Evolutionary conservation across 1,284 basidiomycete species (phyloP).

Genomic region (Apiotrichum porosum): DNA sequence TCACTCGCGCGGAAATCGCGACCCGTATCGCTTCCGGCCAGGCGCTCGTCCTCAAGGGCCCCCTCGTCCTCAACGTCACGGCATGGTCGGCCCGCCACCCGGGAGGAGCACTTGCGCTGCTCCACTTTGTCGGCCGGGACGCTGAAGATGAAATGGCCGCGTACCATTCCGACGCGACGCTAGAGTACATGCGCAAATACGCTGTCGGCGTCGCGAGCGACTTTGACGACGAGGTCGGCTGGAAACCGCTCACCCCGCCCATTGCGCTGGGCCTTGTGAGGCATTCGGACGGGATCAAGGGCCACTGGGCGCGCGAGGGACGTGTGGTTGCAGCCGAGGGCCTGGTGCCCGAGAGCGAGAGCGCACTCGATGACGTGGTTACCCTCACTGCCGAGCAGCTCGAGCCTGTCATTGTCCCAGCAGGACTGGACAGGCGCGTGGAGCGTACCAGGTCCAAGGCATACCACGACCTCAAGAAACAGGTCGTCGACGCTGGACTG

Average conservation of each 20-base stretch:
- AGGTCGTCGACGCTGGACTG: constrained; percentile 72
- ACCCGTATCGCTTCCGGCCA: constrained; percentile 66
- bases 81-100: constrained; percentile 83
- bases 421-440: constrained; percentile 55
- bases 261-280: constrained; percentile 77
- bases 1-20: constrained; percentile 34
- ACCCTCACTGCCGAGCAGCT: constrained; percentile 30
- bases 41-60: constrained; percentile 71
- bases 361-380: constrained; percentile 9
- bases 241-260: constrained; percentile 82
- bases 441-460: constrained; percentile 71
- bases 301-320: constrained; percentile 45
- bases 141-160: constrained; percentile 92
- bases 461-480: constrained; percentile 73
- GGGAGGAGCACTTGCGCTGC: constrained; percentile 80
- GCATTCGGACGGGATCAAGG: constrained; percentile 43
- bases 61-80: constrained; percentile 71
- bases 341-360: not conserved
- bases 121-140: constrained; percentile 94
- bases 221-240: constrained; percentile 47
- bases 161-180: constrained; percentile 71
- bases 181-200: constrained; percentile 64
- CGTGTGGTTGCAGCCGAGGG: constrained; percentile 23
- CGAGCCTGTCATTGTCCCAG: constrained; percentile 50
- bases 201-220: constrained; percentile 67